phyloP scores from a whole-genome alignment of 345 rosid species.

The Ceriops zippeliana region DNA sequence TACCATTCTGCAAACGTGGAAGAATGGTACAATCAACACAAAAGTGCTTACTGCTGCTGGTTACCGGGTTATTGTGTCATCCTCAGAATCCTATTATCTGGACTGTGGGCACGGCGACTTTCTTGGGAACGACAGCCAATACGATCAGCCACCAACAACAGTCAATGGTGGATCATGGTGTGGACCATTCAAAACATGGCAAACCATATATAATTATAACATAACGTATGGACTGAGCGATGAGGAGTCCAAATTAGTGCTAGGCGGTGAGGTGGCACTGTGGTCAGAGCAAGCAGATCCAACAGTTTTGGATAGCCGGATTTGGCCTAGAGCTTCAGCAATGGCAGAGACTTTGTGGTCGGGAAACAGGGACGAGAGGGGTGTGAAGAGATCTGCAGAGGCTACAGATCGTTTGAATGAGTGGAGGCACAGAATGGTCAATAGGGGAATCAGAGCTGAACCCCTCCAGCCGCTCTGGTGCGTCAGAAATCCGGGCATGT shows the following conservation, averaged over 20 bases:
- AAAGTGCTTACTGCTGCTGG: constrained; percentile 66
- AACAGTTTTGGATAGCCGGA: constrained; percentile 50
- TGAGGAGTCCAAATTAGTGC: constrained; percentile 65
- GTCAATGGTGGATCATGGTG: constrained; percentile 70
- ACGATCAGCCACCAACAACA: constrained; percentile 36
- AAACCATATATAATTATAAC: constrained; percentile 73
- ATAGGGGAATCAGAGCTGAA: constrained; percentile 73
- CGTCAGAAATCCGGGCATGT: constrained; percentile 72
- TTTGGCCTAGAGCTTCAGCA: constrained; percentile 87
- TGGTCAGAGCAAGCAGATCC: constrained; percentile 96
- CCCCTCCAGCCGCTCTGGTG: constrained; percentile 95
- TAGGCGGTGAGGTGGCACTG: constrained; percentile 86
- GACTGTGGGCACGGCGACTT: constrained; percentile 82
- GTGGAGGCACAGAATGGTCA: constrained; percentile 89
- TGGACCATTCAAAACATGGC: constrained; percentile 92
- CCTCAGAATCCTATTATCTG: constrained; percentile 75
- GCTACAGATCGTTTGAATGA: constrained; percentile 67
- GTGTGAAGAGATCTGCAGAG: constrained; percentile 60
- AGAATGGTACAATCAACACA: constrained; percentile 61
- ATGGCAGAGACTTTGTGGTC: constrained; percentile 88
- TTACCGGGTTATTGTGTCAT: constrained; percentile 72
- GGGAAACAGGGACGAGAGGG: constrained; percentile 63
- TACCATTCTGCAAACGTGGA: constrained; percentile 84
- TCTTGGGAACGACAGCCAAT: constrained; percentile 67
- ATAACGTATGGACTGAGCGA: constrained; percentile 57